These are phyloP conservation scores for Fusarium odoratissimum DNA, from an alignment of 2,329 filamentous ascomycete genomes.

Conservation along the genomic window DNA sequence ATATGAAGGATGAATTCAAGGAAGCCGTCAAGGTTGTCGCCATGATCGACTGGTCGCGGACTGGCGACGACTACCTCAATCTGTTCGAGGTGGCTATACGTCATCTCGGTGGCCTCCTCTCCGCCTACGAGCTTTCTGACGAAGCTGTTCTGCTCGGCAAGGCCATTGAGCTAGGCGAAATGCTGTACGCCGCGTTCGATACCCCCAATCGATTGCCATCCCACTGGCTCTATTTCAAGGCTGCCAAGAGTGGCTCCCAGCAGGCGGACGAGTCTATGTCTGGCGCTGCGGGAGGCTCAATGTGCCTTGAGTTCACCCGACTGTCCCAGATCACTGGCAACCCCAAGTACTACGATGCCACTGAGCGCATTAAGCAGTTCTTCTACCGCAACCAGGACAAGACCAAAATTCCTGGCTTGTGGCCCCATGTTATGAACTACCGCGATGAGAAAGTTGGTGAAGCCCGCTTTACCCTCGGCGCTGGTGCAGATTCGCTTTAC, in stretches of 20 bases:
- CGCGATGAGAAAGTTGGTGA: conserved; percentile 60
- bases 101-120: conserved; percentile 63
- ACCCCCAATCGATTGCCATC: conserved; percentile 65
- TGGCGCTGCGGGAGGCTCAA: conserved; percentile 67
- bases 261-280: conserved; percentile 52
- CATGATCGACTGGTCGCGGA: conserved; percentile 66
- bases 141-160: conserved; percentile 61
- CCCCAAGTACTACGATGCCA: conserved; percentile 79
- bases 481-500: conserved; percentile 63
- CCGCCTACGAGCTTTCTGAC: conserved; percentile 63
- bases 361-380: conserved; percentile 77
- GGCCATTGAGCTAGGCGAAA: conserved; percentile 64
- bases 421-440: conserved; percentile 74
- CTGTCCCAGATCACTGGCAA: conserved; percentile 79
- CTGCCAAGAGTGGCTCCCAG: conserved; percentile 54
- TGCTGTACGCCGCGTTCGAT: conserved; percentile 65
- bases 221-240: conserved; percentile 58
- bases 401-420: conserved; percentile 77
- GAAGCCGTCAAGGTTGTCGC: conserved; percentile 61
- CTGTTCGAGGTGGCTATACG: conserved; percentile 73
- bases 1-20: conserved; percentile 65
- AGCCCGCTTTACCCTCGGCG: conserved; percentile 57
- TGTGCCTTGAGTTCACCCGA: conserved; percentile 80
- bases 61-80: conserved; percentile 59
- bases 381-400: conserved; percentile 73